Base-by-base conservation (phyloP, 805 yeast genomes). In the Grigorovia transvaalensis region DNA sequence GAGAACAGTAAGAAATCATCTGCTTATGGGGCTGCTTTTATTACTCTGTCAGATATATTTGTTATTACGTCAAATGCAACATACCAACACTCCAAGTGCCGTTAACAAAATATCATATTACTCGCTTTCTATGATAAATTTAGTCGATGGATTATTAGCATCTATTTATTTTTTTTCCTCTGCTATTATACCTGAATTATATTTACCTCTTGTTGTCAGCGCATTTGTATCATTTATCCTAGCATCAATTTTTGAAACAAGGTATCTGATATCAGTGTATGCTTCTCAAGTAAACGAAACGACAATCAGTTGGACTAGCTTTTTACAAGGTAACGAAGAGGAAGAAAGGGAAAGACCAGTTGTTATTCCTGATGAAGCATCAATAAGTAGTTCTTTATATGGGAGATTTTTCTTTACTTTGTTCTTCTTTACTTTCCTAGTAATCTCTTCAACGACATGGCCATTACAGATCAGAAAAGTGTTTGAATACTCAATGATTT, bases 51-150 rank as follows among this genome's bases (percentile, higher is more conserved):
- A 87, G 61, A 74, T 84, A 2, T 69, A 76, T 56, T 61, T 85
- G 9, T 69, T 84, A 45, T 71, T 86, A 50, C 68, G 78, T 49
- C 96, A 89, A 64, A 84, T 87, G 80, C 79, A 82, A 52, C 69
- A 72, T 35, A 77, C 86, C 2, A 79, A 76, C 57, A 86, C 96
- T 0, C 96, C 96, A 1, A 87, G 96, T 0, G 81, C 85, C 5
- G 75, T 86, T 33, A 81, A 90, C 4, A 77, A 83, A 50, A 76
- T 90, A 8, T 83, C 95, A 9, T 79, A 85, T 50, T 81, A 80
- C 74, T 70, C 89, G 3, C 70, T 88, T 33, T 78, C 82, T 9
- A 72, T 80, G 56, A 80, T 86, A 68, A 75, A 82, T 53, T 58
- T 81, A 45, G 76, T 79, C 11, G 96, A 89, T 66, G 87, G 91